Evolutionary conservation across 371 early-diverging fungal genomes (phyloP), one percentile per base, ranked within the genome.

Genomic region (Mucor plumbeus): DNA sequence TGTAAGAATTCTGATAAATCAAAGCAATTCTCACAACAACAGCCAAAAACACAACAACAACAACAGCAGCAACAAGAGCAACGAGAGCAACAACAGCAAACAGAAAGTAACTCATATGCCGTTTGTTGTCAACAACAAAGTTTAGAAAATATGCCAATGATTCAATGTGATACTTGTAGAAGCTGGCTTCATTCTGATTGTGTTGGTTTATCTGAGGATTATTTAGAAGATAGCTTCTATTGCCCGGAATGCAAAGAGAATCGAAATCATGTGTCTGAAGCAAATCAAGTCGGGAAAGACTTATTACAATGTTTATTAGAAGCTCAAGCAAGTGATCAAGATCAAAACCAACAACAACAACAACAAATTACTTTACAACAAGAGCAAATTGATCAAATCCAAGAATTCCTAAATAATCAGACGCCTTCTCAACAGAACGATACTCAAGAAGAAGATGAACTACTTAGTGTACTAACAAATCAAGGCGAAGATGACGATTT

Each of bases 111-210:
- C 17, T 4, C 19, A 2, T 19, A 8, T 1, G 50, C 4, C 1
- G 9, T 50, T 15, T 60, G 61, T 31, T 19, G 76, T 21, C 73
- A 73, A 26, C 76, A 73, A 19, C 75, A 73, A 15, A 71, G 68
- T 0, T 76, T 80, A n/a, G 80, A 82, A 43, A 48, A 21, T 14
- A 76, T 77, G 13, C 68, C 74, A 3, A 76, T 84, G 79, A 73
- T 87, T 3, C 83, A 85, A 61, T 87, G 87, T 54, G 87, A 85
- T 50, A 69, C 78, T 15, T 85, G 85, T 62, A 66, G 73, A 41
- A 69, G 65, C 21, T 82, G 82, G 80, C 75, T 80, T 13, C 85
- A 87, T 64, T 59, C 81, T 17, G 79, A 82, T 26, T 85, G 85
- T 38, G 63, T 81, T 40, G 80, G 77, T 19, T 66, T 77, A 11